Base-by-base conservation (phyloP, 805 yeast species). In the Cyberlindnera maclurae region DNA sequence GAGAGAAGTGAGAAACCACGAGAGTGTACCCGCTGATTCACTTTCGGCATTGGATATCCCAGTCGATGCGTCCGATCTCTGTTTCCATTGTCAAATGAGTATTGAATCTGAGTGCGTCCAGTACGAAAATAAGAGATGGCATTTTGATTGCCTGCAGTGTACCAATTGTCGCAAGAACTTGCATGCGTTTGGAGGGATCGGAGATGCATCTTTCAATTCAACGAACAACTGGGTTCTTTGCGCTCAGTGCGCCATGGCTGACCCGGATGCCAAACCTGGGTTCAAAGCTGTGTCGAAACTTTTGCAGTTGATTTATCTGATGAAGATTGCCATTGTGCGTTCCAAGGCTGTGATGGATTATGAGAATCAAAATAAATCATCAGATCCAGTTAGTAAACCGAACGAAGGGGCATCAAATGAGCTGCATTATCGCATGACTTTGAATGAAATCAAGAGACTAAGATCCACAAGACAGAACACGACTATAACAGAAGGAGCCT, bases 51-150 rank as follows among this genome's bases (percentile, higher is more conserved):
- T 79, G 40, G 58, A 67, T 5, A 69, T 82, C 4, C 70, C 83
- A 0, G 51, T 67, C 3, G 73, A 72, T 38, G 74, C 90, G 3
- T 81, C 87, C 7, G 97, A 90, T 57, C 69, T 76, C 3, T 93
- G 98, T 62, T 64, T 64, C 11, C 55, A 59, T 1, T 93, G 98
- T 58, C 65, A 68, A 3, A 76, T 77, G 55, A 78, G 88, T 47
- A 84, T 90, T 29, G 97, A 93, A 59, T 93, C 81, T 49, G 71
- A 72, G n/a, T 90, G 97, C 61, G 64, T 79, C 12, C 71, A 69
- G 33, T 73, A 68, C 47, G 66, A 66, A 15, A 77, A 77, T 27
- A 63, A 66, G 36, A 73, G 96, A 50, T 90, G 96, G 97, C 98
- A 93, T 57, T 42, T 68, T 12, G 64, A 71, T 22, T 93, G 98